Evolutionary conservation across 805 yeast genomes (phyloP), one percentile per base, ranked within the genome.

Genomic region (Cyberlindnera suaveolens): DNA sequence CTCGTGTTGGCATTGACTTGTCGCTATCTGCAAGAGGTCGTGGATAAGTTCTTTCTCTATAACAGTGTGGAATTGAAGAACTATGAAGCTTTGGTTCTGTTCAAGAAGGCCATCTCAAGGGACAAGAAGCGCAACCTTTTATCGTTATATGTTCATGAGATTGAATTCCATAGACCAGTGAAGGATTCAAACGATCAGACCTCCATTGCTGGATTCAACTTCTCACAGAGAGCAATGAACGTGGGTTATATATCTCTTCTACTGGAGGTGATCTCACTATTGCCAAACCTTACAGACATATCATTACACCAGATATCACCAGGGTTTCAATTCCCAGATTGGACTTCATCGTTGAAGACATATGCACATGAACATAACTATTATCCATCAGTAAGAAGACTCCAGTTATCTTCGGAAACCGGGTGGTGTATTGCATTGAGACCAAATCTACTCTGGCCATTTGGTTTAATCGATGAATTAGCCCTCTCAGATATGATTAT

Each of bases 381-480:
- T 35, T 54, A 52, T 34, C 56, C 58, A 40, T 44, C 56, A 3
- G 50, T 73, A 6, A 46, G 61, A 2, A 62, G 49, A n/a, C 52
- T 74, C n/a, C 54, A 56, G 4, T 50, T 74, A 2, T 61, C 67
- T 4, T 66, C 77, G 0, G 74, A 74, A 46, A 44, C 66, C 0
- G 78, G 77, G 2, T 72, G 78, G 78, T 70, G 71, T 30, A 71
- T 78, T 14, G 77, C 81, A 4, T 58, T 78, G 48, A 65, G 74
- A 44, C 62, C 70, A 11, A 75, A 72, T 46, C 50, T 78, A 7
- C 56, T 77, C 2, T 61, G 74, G 49, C 62, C 79, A 16, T 64
- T 74, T 44, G 72, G 73, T 14, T 51, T 66, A 10, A 67, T 78
- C 6, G 62, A 68, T 29, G 70, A 70, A 39, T 55, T 79, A 19